Base-by-base conservation (phyloP, 2,329 filamentous ascomycete species). In the Cladosporium sp. region DNA sequence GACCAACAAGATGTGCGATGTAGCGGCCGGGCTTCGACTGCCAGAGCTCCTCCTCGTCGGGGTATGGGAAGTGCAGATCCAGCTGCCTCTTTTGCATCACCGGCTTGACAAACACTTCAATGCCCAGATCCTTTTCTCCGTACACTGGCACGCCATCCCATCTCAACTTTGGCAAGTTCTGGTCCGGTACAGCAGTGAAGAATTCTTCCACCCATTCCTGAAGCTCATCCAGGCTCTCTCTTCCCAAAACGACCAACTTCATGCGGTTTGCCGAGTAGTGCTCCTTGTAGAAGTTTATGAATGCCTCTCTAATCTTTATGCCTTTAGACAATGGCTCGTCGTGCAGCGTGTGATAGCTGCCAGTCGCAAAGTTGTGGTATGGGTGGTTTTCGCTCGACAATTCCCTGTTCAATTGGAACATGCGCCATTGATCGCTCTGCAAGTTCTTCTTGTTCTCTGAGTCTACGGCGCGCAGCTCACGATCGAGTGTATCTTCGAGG, bases 391-490 rank as follows among this genome's bases (percentile, higher is more conserved):
- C 89, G 77, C 94, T 97, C 2, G 92, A 92, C n/a, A 95, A 81
- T 3, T 90, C 90, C 80, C 96, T 96, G 75, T 92, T 91, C 28
- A 97, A 84, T 79, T 97, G 93, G 74, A 94, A 88, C 69, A 96
- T 80, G 18, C 93, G 88, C 92, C 93, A 97, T 65, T 87, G 86
- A 74, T 97, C 93, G 76, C 88, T 94, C 80, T 97, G 93, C 59
- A 97, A 82, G 72, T 97, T 97, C 85, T 97, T 97, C 85, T 97
- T 97, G 81, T 97, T 96, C 78, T 97, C 93, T 5, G 93, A 97
- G 75, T 97, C 93, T 24, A 97, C 93, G 0, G 93, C 93, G 70
- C 86, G 88, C 68, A 97, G 83, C 80, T 97, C 93, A 59, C 93
- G 87, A 73, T 97, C 93, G 59, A 97, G 79, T 0, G 93, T 95